Evolutionary conservation across 2,329 filamentous ascomycete genomes (phyloP), one percentile per base, ranked within the genome.

Genomic region (Alternaria angustiovoidea): DNA sequence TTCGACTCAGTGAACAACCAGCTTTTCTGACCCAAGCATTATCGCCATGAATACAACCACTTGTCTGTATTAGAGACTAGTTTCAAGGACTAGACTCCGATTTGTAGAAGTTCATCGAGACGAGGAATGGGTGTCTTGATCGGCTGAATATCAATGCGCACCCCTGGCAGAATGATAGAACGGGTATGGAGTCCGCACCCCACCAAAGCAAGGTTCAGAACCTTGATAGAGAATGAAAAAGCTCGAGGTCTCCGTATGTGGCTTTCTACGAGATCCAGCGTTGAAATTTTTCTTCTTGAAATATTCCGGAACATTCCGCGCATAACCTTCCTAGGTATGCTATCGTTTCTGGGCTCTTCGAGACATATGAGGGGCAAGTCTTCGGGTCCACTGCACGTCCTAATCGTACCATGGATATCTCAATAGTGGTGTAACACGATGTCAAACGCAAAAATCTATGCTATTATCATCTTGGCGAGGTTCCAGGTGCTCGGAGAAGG

Each of bases 1-100:
- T 39, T 20, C 0, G 0, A 20, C 1, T 4, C n/a, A 22, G 11
- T 12, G 1, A 41, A 14, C 2, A 7, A 2, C 18, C 3, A 41
- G 7, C 2, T 3, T 20, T 41, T 22, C 18, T 4, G 4, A 5
- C 18, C 39, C 7, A 5, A 22, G 20, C 18, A 22, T 22, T 14
- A 5, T 1, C 39, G 9, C 4, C 18, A 12, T 22, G 12, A 4
- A 2, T 11, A 1, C 2, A 22, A 22, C 6, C 2, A 41, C 39
- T 2, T 6, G 11, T 22, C 39, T 12, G 8, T 1, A 9, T 22
- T 7, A 14, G 39, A 41, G 5, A 20, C 5, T 41, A 41, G 39
- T 11, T 41, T 41, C 1, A 5, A 30, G 4, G 8, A 30, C 28
- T 30, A 30, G 3, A 0, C 39, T 41, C 11, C 18, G 9, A 22